phyloP scores from a whole-genome alignment of 352 stramenopile species.

The Phytophthora tentaculata region DNA sequence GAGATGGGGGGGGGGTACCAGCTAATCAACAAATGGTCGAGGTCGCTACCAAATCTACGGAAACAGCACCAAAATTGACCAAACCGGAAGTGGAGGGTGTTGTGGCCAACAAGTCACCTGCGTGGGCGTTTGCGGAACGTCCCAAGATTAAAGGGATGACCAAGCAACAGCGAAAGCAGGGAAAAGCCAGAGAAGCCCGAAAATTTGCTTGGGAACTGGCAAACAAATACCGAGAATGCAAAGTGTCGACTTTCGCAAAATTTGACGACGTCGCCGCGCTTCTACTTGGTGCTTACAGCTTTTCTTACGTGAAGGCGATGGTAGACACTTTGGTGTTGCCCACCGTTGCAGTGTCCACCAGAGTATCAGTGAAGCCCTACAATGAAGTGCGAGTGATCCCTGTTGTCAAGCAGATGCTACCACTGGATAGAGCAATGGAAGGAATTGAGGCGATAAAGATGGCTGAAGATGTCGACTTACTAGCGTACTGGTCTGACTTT shows the following conservation, averaged over 20 bases:
- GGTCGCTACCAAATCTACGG: too few relatives aligned
- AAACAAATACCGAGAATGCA: too few relatives aligned
- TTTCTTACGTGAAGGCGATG: not conserved
- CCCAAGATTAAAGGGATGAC: not conserved
- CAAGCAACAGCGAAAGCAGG: constrained; percentile 2
- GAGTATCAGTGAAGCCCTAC: too few relatives aligned
- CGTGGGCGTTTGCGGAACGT: not conserved
- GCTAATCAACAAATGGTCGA: too few relatives aligned
- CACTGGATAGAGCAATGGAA: not conserved
- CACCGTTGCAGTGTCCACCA: not conserved
- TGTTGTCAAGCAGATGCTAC: not conserved
- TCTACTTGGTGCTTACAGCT: not conserved
- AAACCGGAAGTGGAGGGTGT: too few relatives aligned
- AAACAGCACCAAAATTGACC: too few relatives aligned
- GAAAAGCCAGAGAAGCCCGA: not conserved
- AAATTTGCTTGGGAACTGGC: too few relatives aligned
- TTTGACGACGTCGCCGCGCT: not conserved
- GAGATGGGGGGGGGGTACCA: too few relatives aligned
- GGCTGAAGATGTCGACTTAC: not conserved
- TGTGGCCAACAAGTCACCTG: not conserved
- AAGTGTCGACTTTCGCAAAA: not conserved
- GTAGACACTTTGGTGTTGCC: not conserved
- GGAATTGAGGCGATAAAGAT: not conserved
- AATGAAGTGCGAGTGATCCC: not conserved
- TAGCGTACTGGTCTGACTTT: not conserved